Conservation (phyloP, 345 rosid species). For the Pugionium dolabratum region DNA sequence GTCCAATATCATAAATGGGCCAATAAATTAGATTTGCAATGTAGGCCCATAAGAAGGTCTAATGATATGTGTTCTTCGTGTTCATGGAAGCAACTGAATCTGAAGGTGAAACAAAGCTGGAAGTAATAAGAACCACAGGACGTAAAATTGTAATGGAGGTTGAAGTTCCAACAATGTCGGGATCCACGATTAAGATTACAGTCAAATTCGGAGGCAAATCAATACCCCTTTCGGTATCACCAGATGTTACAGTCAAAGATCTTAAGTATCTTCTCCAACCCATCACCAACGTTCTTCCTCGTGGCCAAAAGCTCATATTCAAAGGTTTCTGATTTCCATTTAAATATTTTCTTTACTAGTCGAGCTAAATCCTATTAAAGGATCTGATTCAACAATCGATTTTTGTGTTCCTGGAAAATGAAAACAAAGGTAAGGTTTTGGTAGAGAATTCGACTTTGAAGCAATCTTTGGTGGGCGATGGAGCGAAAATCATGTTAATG, state of each 20-base stretch:
- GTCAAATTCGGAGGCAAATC: slow-evolving; percentile 75
- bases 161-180: slow-evolving; percentile 35
- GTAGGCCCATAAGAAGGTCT: slow-evolving; percentile 7
- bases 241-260: slow-evolving; percentile 53
- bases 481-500: slow-evolving; percentile 87
- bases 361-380: neutral
- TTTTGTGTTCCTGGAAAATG: neutral
- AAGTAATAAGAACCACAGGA: slow-evolving; percentile 2
- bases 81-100: slow-evolving; percentile 14
- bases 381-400: slow-evolving; percentile 11
- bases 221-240: slow-evolving; percentile 55
- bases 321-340: slow-evolving; percentile 51
- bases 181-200: slow-evolving; percentile 45
- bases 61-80: neutral
- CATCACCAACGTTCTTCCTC: slow-evolving; percentile 89
- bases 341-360: neutral
- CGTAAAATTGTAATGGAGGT: slow-evolving; percentile 28
- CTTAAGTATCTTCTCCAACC: slow-evolving; percentile 75
- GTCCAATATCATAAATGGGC: no score
- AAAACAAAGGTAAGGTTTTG: slow-evolving; percentile 71
- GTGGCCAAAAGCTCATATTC: slow-evolving; percentile 90
- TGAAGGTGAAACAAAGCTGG: slow-evolving; percentile 16
- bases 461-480: slow-evolving; percentile 58
- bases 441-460: slow-evolving; percentile 61
- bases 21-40: neutral